Conservation (phyloP, 306 rosid genomes). For the Pyrus communis region DNA sequence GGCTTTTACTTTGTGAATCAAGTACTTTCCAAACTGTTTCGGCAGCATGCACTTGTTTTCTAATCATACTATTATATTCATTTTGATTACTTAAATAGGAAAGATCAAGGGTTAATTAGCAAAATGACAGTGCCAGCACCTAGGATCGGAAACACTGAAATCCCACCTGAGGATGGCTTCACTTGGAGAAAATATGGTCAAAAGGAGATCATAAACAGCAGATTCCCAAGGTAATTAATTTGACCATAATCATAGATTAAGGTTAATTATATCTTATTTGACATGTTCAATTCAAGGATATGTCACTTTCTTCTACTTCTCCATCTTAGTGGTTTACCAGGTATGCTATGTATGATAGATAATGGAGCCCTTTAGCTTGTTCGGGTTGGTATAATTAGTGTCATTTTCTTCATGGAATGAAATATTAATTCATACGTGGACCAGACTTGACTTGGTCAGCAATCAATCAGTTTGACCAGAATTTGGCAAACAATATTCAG, state of each 20-base stretch:
- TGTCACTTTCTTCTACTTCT: not conserved
- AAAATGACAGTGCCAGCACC: slow-evolving; percentile 43
- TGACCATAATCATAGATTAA: not conserved
- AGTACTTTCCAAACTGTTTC: not conserved
- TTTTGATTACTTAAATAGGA: slow-evolving; percentile 20
- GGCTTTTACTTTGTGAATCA: not conserved
- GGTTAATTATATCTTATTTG: not conserved
- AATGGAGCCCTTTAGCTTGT: not conserved
- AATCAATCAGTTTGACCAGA: not conserved
- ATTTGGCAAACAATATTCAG: not conserved
- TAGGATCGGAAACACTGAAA: slow-evolving; percentile 52
- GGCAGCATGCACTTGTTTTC: not conserved
- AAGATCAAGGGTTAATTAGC: slow-evolving; percentile 27
- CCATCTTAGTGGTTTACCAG: not conserved
- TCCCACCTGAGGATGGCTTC: slow-evolving; percentile 69
- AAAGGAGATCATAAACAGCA: slow-evolving; percentile 65
- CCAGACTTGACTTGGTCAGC: slow-evolving; percentile 10
- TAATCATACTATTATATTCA: not conserved
- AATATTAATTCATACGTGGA: not conserved
- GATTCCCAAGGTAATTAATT: slow-evolving; percentile 45
- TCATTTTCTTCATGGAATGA: not conserved
- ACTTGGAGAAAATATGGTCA: slow-evolving; percentile 87
- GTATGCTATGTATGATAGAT: not conserved
- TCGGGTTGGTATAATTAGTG: not conserved
- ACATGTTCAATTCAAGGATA: not conserved